Evolutionary conservation across 2,329 filamentous ascomycete genomes (phyloP).

Genomic region (Fusarium algeriense): DNA sequence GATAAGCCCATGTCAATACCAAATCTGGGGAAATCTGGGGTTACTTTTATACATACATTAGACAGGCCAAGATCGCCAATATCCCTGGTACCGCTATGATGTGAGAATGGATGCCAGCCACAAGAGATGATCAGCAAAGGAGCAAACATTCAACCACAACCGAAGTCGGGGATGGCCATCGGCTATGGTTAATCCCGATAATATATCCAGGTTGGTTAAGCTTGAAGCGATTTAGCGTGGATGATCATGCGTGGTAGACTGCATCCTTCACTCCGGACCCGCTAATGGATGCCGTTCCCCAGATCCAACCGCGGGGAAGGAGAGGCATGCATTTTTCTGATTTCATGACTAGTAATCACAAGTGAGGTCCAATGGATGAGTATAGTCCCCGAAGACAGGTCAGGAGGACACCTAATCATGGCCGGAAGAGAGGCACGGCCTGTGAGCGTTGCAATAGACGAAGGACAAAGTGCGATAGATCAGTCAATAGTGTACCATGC

Average conservation of each 20-base stretch:
- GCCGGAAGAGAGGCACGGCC: neutral
- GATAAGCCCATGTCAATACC: neutral
- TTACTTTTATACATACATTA: neutral
- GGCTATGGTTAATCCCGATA: neutral
- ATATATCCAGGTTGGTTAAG: neutral
- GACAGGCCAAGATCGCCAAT: neutral
- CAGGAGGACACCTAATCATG: neutral
- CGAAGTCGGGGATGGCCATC: neutral
- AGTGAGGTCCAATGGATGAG: neutral
- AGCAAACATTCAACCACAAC: neutral
- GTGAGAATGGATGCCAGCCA: neutral
- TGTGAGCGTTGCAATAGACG: slow-evolving; percentile 10
- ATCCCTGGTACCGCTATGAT: too few species aligned
- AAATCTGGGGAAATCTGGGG: neutral
- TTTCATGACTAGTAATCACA: fast-evolving
- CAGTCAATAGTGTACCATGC: neutral
- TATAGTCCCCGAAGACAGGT: fast-evolving
- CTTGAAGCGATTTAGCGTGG: neutral
- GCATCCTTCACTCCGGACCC: neutral
- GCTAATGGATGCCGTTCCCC: neutral
- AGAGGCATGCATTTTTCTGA: fast-evolving
- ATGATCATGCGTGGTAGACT: slow-evolving; percentile 2
- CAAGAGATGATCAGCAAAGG: neutral
- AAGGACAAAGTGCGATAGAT: slow-evolving; percentile 13
- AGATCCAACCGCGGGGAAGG: neutral